These are phyloP conservation scores for Pythium aristosporum DNA, from an alignment of 352 stramenopile genomes.

Conservation along the genomic window DNA sequence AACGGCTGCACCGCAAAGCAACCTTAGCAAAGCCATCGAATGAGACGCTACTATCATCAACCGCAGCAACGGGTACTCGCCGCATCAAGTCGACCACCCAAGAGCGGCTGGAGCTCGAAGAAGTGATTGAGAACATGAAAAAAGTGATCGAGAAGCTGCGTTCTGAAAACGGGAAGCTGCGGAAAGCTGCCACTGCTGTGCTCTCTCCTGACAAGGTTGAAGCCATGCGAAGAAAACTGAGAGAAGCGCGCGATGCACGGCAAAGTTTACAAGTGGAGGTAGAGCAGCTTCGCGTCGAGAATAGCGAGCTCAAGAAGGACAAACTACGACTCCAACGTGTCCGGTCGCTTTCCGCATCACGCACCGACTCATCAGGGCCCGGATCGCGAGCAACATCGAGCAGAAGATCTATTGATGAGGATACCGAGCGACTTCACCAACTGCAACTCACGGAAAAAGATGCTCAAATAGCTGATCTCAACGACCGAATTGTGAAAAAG, in stretches of 20 bases:
- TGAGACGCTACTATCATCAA: background rate
- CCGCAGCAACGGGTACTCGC: background rate
- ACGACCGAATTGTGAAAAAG: slow-evolving; percentile 16
- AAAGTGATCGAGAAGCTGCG: slow-evolving; percentile 79
- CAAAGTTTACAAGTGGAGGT: slow-evolving; percentile 42
- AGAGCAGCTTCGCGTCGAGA: slow-evolving; percentile 38
- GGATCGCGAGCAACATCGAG: background rate
- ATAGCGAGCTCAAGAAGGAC: slow-evolving; percentile 48
- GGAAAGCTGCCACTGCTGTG: slow-evolving; percentile 22
- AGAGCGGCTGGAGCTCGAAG: slow-evolving; percentile 63
- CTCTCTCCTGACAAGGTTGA: slow-evolving; percentile 45
- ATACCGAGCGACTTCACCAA: slow-evolving; percentile 23
- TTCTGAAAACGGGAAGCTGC: slow-evolving; percentile 65
- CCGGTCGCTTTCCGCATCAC: slow-evolving; percentile 37
- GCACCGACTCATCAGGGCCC: background rate
- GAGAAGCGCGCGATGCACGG: slow-evolving; percentile 42
- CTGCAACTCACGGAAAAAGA: slow-evolving; percentile 33
- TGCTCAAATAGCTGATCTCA: slow-evolving; percentile 35
- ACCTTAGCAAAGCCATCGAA: background rate
- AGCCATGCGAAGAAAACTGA: slow-evolving; percentile 43
- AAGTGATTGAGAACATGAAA: slow-evolving; percentile 83
- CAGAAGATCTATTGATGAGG: background rate
- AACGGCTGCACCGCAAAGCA: slow-evolving; percentile 47
- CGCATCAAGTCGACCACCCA: slow-evolving; percentile 24
- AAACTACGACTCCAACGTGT: slow-evolving; percentile 70